Evolutionary conservation across 2,329 filamentous ascomycete species (phyloP).

Genomic region (Myriangium duriaei): DNA sequence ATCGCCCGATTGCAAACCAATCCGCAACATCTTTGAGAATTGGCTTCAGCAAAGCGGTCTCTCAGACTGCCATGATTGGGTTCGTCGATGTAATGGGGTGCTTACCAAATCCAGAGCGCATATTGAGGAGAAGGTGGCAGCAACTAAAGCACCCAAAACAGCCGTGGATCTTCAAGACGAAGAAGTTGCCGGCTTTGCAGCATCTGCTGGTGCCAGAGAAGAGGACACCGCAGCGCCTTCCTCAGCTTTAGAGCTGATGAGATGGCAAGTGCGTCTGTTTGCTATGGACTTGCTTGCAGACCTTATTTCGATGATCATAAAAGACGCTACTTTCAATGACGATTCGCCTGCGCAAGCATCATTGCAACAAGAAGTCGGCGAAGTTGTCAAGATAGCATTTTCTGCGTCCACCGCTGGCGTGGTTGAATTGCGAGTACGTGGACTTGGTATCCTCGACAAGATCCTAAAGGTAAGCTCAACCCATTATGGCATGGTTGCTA

Average conservation of each 20-base stretch:
- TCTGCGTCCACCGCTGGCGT: conserved; percentile 92
- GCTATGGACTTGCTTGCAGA: conserved; percentile 82
- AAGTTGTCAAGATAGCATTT: conserved; percentile 93
- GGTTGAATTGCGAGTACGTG: conserved; percentile 77
- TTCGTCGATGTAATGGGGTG: conserved; percentile 76
- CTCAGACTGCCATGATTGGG: conserved; percentile 68
- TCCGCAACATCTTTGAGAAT: conserved; percentile 79
- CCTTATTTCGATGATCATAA: conserved; percentile 64
- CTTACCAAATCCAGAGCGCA: conserved; percentile 75
- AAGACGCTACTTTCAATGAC: conserved; percentile 65
- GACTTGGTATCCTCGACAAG: conserved; percentile 84
- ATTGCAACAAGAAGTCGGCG: conserved; percentile 71
- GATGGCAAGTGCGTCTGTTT: conserved; percentile 93
- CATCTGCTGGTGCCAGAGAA: conserved; percentile 48
- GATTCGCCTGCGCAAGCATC: conserved; percentile 66
- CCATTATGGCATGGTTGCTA: neutral
- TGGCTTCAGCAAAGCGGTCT: conserved; percentile 89
- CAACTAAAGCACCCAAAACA: conserved; percentile 20
- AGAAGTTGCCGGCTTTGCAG: conserved; percentile 89
- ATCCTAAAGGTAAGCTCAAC: conserved; percentile 52
- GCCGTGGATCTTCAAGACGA: conserved; percentile 72
- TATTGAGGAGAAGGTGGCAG: conserved; percentile 38
- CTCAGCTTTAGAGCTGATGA: conserved; percentile 66
- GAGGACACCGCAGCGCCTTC: conserved; percentile 28
- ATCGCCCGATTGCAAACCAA: conserved; percentile 59